Evolutionary conservation across 768 basidiomycete species (phyloP), one percentile per base, ranked within the genome.

Genomic region (Mycena galericulata): DNA sequence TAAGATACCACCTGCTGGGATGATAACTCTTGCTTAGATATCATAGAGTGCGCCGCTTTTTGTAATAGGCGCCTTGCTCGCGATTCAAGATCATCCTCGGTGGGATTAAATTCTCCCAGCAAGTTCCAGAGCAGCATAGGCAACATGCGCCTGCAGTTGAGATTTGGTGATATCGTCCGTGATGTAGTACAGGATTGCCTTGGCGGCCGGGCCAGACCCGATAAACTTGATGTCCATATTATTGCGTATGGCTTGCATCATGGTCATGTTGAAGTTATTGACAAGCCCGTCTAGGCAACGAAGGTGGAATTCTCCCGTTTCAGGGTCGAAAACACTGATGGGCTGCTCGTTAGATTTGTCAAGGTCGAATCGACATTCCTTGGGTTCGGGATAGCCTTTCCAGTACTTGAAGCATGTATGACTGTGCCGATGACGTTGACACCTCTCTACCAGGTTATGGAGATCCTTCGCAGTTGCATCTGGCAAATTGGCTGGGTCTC

Each of bases 121-220:
- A 4, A 63, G 32, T 38, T 73, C 54, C 0, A 75, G 27, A 1
- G 74, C 73, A 3, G 65, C 55, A 15, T 69, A 62, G 3, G 73
- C 67, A 0, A 73, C 68, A 60, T 79, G 70, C 0, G 71, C 45
- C 4, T 73, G 70, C 18, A 79, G 24, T 9, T 74, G 47, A 2
- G 67, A 47, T 53, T 82, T 82, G 0, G 79, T 82, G 6, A 82
- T 79, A 46, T 82, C 81, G 40, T 82, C 81, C 0, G 78, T 81
- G 0, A 80, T 74, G 22, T 82, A 82, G 43, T 73, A 80, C 0
- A 81, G 54, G 0, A 79, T 55, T 0, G 75, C 80, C 53, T 80
- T 82, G 0, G 77, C 79, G 0, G 72, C 70, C 18, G 67, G 64
- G 0, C 79, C 79, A 0, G 77, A 81, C 0, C 73, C 75, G 4